These are phyloP conservation scores for Vanilla planifolia DNA, from an alignment of 106 monocot genomes.

Conservation along the genomic window DNA sequence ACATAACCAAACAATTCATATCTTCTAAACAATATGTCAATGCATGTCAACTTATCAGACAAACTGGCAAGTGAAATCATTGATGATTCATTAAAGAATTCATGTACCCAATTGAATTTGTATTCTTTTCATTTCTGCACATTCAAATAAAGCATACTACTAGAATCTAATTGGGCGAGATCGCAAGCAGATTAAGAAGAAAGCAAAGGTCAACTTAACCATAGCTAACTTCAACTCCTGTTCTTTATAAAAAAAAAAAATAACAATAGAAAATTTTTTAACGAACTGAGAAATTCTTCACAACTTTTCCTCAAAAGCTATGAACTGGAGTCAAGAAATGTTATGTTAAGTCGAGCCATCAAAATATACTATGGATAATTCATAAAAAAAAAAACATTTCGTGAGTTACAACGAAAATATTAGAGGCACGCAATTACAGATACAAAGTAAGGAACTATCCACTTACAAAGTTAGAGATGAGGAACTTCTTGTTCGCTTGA, in stretches of 20 bases:
- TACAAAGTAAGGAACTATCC: constrained; percentile 6
- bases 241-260: neutral
- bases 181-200: neutral
- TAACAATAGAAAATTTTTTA: neutral
- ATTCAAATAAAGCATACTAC: too few relatives aligned
- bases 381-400: neutral
- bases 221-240: neutral
- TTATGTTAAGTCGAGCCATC: neutral
- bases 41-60: too few relatives aligned
- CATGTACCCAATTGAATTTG: too few relatives aligned
- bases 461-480: constrained; percentile 35
- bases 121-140: too few relatives aligned
- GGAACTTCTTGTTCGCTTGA: constrained; percentile 42
- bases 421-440: neutral
- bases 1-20: too few relatives aligned
- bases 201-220: neutral
- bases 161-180: neutral
- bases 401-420: neutral
- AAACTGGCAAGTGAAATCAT: too few relatives aligned
- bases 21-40: too few relatives aligned
- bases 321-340: neutral
- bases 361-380: neutral
- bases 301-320: neutral
- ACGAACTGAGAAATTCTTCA: neutral
- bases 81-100: too few relatives aligned